phyloP scores from a whole-genome alignment of 495 filamentous ascomycete species.

The Penicillium mononematosum region DNA sequence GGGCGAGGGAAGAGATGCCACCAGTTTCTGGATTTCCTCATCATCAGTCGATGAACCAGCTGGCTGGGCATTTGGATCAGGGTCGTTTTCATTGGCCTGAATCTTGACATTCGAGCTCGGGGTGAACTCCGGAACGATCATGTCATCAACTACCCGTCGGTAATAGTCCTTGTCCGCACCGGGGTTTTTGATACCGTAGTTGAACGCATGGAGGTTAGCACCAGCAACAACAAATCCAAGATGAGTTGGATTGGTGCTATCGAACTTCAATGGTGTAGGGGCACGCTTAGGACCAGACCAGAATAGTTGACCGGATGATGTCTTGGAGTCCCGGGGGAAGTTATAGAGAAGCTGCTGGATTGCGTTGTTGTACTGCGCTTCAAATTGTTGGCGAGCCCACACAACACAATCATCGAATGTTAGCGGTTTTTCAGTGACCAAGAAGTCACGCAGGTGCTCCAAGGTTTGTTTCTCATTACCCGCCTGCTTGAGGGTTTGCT shows the following conservation, averaged over 20 bases:
- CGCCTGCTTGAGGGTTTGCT: constrained; percentile 84
- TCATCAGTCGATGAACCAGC: constrained; percentile 63
- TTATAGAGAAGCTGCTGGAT: constrained; percentile 97
- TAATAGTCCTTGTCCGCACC: constrained; percentile 67
- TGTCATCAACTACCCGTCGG: constrained; percentile 74
- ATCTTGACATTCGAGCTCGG: constrained; percentile 94
- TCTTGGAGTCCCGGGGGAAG: constrained; percentile 91
- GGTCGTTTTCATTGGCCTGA: constrained; percentile 92
- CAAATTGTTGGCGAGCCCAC: constrained; percentile 92
- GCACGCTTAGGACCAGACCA: constrained; percentile 99
- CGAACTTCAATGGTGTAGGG: constrained; percentile 87
- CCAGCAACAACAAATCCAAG: constrained; percentile 82
- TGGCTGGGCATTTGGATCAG: constrained; percentile 78
- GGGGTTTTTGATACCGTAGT: constrained; percentile 86
- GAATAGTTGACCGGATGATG: constrained; percentile 85
- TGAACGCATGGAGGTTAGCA: constrained; percentile 94
- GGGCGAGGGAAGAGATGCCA: constrained; percentile 66
- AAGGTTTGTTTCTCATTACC: constrained; percentile 96
- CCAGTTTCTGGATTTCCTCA: constrained; percentile 67
- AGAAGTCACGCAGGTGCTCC: constrained; percentile 82
- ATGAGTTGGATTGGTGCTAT: constrained; percentile 78
- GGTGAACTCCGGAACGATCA: constrained; percentile 95
- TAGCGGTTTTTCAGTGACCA: constrained; percentile 90
- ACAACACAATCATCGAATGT: constrained; percentile 93
- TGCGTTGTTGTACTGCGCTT: constrained; percentile 94